Percentiles rank a stretch among this genome's conserved stretches.
Conservation (phyloP, 2,329 filamentous ascomycete genomes). For the Verticillium tricorpus region DNA sequence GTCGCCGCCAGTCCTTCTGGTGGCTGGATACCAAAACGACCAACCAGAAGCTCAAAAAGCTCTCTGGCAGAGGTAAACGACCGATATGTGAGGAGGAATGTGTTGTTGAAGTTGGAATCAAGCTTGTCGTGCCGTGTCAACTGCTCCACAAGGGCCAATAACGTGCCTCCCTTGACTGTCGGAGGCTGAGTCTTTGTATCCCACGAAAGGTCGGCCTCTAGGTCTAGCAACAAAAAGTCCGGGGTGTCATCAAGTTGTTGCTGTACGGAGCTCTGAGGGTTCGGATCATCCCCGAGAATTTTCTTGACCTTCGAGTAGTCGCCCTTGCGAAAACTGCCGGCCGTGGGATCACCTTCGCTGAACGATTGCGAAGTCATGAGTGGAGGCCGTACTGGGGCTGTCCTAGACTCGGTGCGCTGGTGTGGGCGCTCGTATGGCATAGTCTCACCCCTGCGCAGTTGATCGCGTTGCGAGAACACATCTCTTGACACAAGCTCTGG, state of each 20-base stretch:
- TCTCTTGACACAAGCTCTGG: constrained; percentile 31
- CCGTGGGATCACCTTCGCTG: constrained; percentile 51
- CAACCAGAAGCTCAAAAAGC: constrained; percentile 87
- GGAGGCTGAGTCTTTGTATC: constrained; percentile 75
- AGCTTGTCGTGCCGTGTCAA: constrained; percentile 93
- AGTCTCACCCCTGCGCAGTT: constrained; percentile 52
- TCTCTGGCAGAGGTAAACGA: constrained; percentile 91
- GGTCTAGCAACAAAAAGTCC: constrained; percentile 78
- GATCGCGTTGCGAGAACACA: constrained; percentile 42
- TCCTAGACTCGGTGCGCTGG: constrained; percentile 51
- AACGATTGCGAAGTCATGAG: constrained; percentile 58
- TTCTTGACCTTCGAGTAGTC: constrained; percentile 62
- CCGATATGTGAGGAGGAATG: constrained; percentile 92
- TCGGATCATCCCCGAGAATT: constrained; percentile 61
- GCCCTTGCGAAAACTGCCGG: constrained; percentile 52
- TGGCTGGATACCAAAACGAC: constrained; percentile 88
- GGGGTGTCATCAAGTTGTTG: constrained; percentile 68
- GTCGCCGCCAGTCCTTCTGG: constrained; percentile 70
- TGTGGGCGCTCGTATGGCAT: constrained; percentile 53
- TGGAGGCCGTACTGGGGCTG: constrained; percentile 36
- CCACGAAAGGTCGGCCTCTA: constrained; percentile 85
- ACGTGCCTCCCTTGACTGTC: constrained; percentile 80
- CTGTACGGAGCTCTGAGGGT: constrained; percentile 38
- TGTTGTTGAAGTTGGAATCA: constrained; percentile 94
- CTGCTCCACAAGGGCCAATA: constrained; percentile 88